Evolutionary conservation across 345 rosid species (phyloP).

Genomic region (Diplotaxis tenuifolia): DNA sequence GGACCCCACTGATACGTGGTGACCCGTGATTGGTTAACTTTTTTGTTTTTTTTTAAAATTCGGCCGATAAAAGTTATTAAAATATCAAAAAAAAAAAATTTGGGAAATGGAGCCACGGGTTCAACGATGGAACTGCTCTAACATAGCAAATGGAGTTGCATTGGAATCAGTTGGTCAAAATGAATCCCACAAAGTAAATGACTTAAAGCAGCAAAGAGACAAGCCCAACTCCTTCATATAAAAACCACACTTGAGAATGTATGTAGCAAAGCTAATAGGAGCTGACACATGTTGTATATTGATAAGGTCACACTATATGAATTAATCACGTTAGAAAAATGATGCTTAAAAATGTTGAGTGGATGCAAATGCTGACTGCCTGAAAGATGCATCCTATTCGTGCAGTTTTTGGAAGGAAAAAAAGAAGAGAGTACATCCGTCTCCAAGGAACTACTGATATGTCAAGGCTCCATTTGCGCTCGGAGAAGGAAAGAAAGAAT

Average conservation of each 20-base stretch:
- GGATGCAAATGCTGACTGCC: constrained; percentile 81
- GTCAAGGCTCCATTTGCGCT: constrained; percentile 54
- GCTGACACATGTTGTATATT: constrained; percentile 49
- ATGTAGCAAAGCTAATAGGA: constrained; percentile 48
- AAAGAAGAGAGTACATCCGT: constrained; percentile 78
- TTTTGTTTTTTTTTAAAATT: too few relatives aligned
- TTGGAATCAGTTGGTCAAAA: constrained; percentile 12
- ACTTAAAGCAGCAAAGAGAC: constrained; percentile 33
- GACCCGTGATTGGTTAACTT: too few relatives aligned
- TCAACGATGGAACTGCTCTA: too few relatives aligned
- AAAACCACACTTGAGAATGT: constrained; percentile 58
- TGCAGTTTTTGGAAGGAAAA: too few relatives aligned
- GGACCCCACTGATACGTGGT: too few relatives aligned
- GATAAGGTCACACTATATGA: constrained; percentile 54
- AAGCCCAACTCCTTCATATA: constrained; percentile 40
- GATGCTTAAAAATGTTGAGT: constrained; percentile 51
- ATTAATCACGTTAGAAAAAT: constrained; percentile 57
- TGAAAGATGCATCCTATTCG: constrained; percentile 96
- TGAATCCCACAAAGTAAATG: constrained; percentile 38
- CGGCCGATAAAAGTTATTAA: too few relatives aligned
- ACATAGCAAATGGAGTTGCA: constrained; percentile 29
- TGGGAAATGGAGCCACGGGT: too few relatives aligned
- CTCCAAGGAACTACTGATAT: constrained; percentile 57
- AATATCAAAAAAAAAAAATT: too few relatives aligned
- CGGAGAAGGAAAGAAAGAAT: constrained; percentile 55